Conservation (phyloP, 1,284 basidiomycete genomes). For the Leccinum griseonigrum region DNA sequence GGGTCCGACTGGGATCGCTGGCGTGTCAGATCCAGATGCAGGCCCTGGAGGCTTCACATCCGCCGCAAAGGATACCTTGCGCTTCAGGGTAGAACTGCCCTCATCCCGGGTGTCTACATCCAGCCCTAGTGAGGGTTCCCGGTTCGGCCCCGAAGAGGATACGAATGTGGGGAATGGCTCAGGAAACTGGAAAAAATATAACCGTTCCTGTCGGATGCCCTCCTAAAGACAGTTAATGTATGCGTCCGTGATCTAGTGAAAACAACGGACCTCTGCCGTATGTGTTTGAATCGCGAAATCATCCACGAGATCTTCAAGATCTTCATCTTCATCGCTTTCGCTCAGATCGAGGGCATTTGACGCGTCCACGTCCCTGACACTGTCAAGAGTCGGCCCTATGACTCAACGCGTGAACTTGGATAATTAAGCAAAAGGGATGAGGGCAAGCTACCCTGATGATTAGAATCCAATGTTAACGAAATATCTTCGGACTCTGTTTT, state of each 20-base stretch:
- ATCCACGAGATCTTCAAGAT: conserved; percentile 80
- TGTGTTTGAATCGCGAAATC: conserved; percentile 62
- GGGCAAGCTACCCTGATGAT: conserved; percentile 34
- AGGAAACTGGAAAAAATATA: conserved; percentile 95
- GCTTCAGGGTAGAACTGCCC: conserved; percentile 33
- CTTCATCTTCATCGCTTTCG: conserved; percentile 85
- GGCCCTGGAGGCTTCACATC: conserved; percentile 49
- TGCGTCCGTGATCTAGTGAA: conserved; percentile 5
- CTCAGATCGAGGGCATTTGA: conserved; percentile 78
- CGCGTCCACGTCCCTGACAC: conserved; percentile 51
- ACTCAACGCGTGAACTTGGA: not conserved
- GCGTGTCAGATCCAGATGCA: conserved; percentile 25
- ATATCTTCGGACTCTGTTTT: conserved; percentile 49
- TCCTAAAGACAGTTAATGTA: conserved; percentile 30
- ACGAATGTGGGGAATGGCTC: conserved; percentile 81
- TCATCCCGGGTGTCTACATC: conserved; percentile 29
- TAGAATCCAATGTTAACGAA: conserved; percentile 25
- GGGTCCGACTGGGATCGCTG: conserved; percentile 23
- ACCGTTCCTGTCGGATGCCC: conserved; percentile 54
- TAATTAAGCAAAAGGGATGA: not conserved
- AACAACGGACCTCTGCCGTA: conserved; percentile 38
- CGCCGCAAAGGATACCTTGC: conserved; percentile 60
- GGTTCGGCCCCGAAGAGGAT: conserved; percentile 25
- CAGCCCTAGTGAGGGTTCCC: conserved; percentile 22
- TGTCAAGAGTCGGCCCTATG: conserved; percentile 34